These are phyloP conservation scores for Adansonia gregorii DNA, from an alignment of 441 rosid species.

Conservation along the genomic window DNA sequence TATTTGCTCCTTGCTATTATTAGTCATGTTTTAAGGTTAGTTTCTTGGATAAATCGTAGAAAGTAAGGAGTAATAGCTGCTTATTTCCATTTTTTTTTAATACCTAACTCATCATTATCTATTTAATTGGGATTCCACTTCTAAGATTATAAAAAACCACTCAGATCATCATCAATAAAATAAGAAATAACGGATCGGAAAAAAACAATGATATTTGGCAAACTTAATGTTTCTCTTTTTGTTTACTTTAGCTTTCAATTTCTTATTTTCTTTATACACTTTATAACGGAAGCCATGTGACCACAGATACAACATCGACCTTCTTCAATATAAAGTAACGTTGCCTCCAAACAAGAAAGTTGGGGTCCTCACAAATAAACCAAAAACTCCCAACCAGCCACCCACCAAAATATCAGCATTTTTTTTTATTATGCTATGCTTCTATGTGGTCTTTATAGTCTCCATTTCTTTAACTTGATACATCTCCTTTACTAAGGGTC, in stretches of 20 bases:
- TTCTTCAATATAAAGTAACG: slow-evolving; percentile 28
- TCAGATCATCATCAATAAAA: not conserved
- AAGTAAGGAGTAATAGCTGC: not conserved
- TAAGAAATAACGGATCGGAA: not conserved
- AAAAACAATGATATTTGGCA: not conserved
- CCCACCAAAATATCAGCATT: slow-evolving; percentile 2
- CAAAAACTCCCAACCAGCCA: slow-evolving; percentile 29
- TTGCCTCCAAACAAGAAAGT: not conserved
- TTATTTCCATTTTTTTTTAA: too few relatives aligned
- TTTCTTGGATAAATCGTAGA: not conserved
- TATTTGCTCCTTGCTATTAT: not conserved
- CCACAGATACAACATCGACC: not conserved
- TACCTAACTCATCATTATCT: not conserved
- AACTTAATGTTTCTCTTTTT: slow-evolving; percentile 6
- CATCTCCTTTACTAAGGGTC: not conserved
- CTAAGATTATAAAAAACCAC: slow-evolving; percentile 17
- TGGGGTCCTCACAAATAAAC: slow-evolving; percentile 28
- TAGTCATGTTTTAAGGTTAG: not conserved
- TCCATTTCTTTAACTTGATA: not conserved
- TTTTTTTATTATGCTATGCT: not conserved
- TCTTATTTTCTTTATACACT: slow-evolving; percentile 18
- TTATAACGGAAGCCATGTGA: slow-evolving; percentile 45
- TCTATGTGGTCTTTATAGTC: not conserved
- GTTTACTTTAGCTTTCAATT: slow-evolving; percentile 34
- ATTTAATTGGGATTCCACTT: not conserved